Evolutionary conservation across 2,329 filamentous ascomycete genomes (phyloP), one percentile per base, ranked within the genome.

Genomic region (Talaromyces sp.): DNA sequence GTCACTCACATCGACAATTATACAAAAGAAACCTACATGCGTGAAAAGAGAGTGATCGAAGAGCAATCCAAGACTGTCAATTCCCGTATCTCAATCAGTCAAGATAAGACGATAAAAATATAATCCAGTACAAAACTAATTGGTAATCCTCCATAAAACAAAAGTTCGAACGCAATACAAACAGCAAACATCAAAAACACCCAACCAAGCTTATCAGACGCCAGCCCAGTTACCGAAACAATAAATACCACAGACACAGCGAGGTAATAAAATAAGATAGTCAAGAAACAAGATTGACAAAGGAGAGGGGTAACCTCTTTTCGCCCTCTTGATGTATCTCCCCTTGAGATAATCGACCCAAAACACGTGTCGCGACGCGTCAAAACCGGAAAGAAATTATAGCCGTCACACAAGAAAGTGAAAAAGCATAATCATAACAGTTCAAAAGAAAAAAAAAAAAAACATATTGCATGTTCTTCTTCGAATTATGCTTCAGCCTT

Each of bases 401-500:
- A 54, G 40, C 14, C 21, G 16, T 33, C 21, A 33, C 11, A n/a
- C 16, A 55, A 35, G 31, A 28, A 54, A 42, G 14, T 21, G 1
- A 61, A 55, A 54, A 37, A 61, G 39, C 33, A 61, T 16, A 61
- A 61, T 35, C 35, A 54, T 54, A 23, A 33, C 46, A 44, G 44
- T 14, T 40, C 21, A 54, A 35, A 12, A 14, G n/a, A n/a, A n/a
- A n/a, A n/a, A n/a, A n/a, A n/a, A n/a, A n/a, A n/a, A n/a, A 25
- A 61, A 44, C n/a, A 54, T 54, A 52, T 35, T 3, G 25, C 25
- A 14, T 18, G 23, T 50, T 52, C 48, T 54, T 9, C n/a, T 2
- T 50, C 18, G 14, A 11, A 61, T 58, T 58, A 62, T 25, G 33
- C 44, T 18, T 56, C 65, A 63, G 68, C 63, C 62, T 64, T 64